Evolutionary conservation across 441 rosid species (phyloP), one percentile per base, ranked within the genome.

Genomic region (Manihot esculenta): DNA sequence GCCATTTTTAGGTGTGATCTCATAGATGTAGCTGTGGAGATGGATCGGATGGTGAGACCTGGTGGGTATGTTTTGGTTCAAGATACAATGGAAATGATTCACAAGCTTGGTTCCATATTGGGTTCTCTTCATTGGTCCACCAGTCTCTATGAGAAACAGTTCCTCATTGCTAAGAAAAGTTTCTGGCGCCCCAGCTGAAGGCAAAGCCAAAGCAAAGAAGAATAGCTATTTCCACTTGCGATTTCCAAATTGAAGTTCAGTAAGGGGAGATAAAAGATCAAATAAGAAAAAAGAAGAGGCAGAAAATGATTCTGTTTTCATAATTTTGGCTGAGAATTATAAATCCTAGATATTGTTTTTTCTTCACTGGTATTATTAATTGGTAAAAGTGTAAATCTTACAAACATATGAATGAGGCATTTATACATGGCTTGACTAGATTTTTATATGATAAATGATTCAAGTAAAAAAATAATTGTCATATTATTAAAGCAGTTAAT

Each of bases 41-140:
- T 94, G 55, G 97, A 92, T 74, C 86, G 97, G 41, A 72, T 94
- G 41, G 66, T 90, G 76, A 85, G 97, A 74, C 97, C 97, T 1
- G 89, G 91, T 0, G 97, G 97, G 27, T 88, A 89, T 70, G 57
- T 90, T 68, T 67, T 94, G 78, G 77, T 92, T 14, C 91, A 92
- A 81, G 97, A 94, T 79, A 83, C 84, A 63, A 77, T 61, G 68
- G 91, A 88, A 74, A 79, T 69, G 62, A 76, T 89, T 45, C 72
- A 83, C 82, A 87, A 81, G 79, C 86, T 94, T 47, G 72, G 71
- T 65, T 69, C 81, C 0, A 64, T 92, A 24, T 70, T 90, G 58
- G 79, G 71, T 14, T 84, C 97, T 13, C 90, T 94, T 60, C 86
- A 76, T 48, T 94, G 97, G 99, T 78, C 91, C 47, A 83, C 82